A percentile compares a stretch with the other conserved stretches of the same genome.
Evolutionary conservation across 768 basidiomycete species (phyloP).

Genomic region (Mycena latifolia): DNA sequence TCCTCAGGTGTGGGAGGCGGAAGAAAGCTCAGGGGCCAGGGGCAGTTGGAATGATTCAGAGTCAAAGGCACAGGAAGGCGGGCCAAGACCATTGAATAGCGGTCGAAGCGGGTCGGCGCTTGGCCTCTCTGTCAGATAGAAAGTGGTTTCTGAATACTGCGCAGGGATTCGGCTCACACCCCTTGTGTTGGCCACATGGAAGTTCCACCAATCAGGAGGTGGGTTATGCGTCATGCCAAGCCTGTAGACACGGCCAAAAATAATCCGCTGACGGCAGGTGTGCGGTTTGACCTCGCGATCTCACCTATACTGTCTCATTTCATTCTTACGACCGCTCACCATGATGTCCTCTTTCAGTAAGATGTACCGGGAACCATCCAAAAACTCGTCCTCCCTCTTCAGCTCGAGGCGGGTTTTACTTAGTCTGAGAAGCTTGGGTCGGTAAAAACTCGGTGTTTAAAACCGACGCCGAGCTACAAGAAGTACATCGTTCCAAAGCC

Average conservation of each 20-base stretch:
- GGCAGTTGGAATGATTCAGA: conserved; percentile 3
- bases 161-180: conserved; percentile 7
- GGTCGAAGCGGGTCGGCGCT: conserved; percentile 10
- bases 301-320: background rate
- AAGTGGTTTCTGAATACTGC: conserved; percentile 1
- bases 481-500: too few relatives aligned
- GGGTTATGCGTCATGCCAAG: conserved; percentile 7
- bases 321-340: too few relatives aligned
- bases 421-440: too few relatives aligned
- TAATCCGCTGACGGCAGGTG: background rate
- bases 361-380: too few relatives aligned
- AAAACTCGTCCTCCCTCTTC: too few relatives aligned
- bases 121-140: background rate
- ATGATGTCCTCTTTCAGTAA: too few relatives aligned
- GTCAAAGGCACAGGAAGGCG: conserved; percentile 6
- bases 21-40: conserved; percentile 8
- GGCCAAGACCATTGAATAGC: conserved; percentile 11
- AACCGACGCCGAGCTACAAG: too few relatives aligned
- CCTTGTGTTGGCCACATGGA: conserved; percentile 1
- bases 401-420: too few relatives aligned
- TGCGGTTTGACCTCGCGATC: conserved; percentile 4
- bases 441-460: too few relatives aligned
- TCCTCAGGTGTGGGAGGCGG: conserved; percentile 3
- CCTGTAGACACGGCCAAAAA: conserved; percentile 5
- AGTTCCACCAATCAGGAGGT: conserved; percentile 7